Percentiles rank a stretch among this genome's conserved stretches.
Conservation (phyloP, 2,329 filamentous ascomycete species). For the Beauveria rudraprayagi region DNA sequence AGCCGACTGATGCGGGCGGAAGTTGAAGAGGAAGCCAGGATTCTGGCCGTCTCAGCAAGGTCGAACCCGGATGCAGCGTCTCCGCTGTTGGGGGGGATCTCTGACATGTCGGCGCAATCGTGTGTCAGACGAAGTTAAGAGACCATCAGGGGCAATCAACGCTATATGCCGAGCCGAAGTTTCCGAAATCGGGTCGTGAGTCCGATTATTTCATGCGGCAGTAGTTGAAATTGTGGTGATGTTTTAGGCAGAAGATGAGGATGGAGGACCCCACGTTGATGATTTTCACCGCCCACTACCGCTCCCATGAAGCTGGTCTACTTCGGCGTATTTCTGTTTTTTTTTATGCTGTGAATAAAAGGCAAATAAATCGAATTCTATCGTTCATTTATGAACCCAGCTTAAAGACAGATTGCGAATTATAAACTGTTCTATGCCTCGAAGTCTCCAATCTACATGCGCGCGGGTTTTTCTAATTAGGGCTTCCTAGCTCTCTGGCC, state of each 20-base stretch:
- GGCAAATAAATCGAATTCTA: neutral
- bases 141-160: constrained; percentile 10
- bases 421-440: neutral
- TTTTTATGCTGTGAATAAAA: neutral
- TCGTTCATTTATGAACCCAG: neutral
- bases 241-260: constrained; percentile 11
- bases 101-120: constrained; percentile 26
- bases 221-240: constrained; percentile 1
- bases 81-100: constrained; percentile 36
- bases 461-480: constrained; percentile 5
- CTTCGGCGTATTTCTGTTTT: neutral
- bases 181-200: neutral
- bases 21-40: constrained; percentile 56
- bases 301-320: neutral
- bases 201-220: neutral
- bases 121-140: neutral
- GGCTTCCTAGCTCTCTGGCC: neutral
- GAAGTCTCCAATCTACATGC: neutral
- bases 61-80: constrained; percentile 35
- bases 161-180: neutral
- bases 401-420: neutral
- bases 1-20: constrained; percentile 46
- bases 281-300: constrained; percentile 11
- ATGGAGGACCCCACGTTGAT: constrained; percentile 9
- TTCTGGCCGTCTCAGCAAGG: constrained; percentile 39